A percentile compares a stretch with the other conserved stretches of the same genome.
These are phyloP conservation scores for Barnettozyma vustinii DNA, from an alignment of 805 yeast genomes.

Conservation along the genomic window DNA sequence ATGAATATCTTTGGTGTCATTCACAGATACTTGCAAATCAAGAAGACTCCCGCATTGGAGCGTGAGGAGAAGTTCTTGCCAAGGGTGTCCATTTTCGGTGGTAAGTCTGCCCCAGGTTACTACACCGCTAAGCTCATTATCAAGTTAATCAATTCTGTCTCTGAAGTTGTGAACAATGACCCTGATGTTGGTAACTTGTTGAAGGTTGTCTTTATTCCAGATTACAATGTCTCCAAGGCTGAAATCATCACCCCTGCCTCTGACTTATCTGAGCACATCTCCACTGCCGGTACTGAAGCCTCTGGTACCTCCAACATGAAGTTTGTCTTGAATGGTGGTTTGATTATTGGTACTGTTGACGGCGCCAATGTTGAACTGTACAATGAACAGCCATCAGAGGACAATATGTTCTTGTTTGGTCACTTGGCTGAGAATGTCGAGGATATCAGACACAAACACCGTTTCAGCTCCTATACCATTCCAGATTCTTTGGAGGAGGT, in stretches of 20 bases:
- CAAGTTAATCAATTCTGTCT: conserved; percentile 77
- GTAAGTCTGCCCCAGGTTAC: conserved; percentile 97
- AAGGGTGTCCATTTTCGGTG: conserved; percentile 82
- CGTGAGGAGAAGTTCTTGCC: conserved; percentile 55
- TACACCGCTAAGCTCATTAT: conserved; percentile 91
- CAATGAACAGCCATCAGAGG: conserved; percentile 90
- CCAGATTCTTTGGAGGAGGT: conserved; percentile 60
- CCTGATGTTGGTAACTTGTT: conserved; percentile 66
- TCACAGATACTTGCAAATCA: conserved; percentile 72
- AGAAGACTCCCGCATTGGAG: conserved; percentile 59
- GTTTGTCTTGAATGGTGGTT: conserved; percentile 89
- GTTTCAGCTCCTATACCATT: conserved; percentile 45
- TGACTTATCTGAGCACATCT: conserved; percentile 87
- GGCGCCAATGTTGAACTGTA: conserved; percentile 91
- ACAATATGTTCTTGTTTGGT: conserved; percentile 88
- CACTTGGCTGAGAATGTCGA: conserved; percentile 88
- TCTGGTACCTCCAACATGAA: conserved; percentile 96
- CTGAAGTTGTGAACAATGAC: conserved; percentile 76
- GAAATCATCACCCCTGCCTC: conserved; percentile 87
- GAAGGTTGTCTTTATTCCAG: conserved; percentile 86
- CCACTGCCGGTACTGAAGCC: conserved; percentile 97
- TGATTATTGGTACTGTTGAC: conserved; percentile 91
- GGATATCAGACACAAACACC: conserved; percentile 72
- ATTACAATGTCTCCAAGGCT: conserved; percentile 91
- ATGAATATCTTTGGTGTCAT: conserved; percentile 87